A percentile compares a stretch with the other conserved stretches of the same genome.
phyloP scores from a whole-genome alignment of 2,329 filamentous ascomycete species.

The Parafenestella ontariensis region DNA sequence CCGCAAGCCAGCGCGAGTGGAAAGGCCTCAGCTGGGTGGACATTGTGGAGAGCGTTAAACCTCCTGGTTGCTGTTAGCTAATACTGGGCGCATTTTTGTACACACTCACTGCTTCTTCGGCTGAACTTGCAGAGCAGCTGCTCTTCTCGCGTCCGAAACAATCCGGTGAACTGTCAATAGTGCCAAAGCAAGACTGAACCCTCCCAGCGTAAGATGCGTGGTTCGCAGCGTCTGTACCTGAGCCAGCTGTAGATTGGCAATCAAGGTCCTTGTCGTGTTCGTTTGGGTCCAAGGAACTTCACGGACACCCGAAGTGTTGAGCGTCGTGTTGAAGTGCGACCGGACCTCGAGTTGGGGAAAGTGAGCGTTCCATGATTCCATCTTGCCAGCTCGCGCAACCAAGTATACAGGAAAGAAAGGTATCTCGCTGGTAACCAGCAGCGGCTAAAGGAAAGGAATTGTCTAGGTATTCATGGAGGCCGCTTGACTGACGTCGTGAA shows the following conservation, averaged over 20 bases:
- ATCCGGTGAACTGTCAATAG: constrained; percentile 47
- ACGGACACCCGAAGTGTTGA: constrained; percentile 41
- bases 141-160: constrained; percentile 47
- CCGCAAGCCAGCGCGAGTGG: constrained; percentile 49
- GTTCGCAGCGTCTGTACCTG: constrained; percentile 49
- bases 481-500: constrained; percentile 41
- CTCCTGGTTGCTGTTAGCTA: constrained; percentile 35
- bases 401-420: constrained; percentile 39
- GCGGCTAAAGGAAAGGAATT: constrained; percentile 44
- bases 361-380: constrained; percentile 47
- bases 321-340: constrained; percentile 49
- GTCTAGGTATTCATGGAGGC: constrained; percentile 49
- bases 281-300: constrained; percentile 39
- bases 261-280: constrained; percentile 40
- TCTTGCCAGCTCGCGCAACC: constrained; percentile 39
- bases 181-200: constrained; percentile 47
- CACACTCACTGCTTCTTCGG: constrained; percentile 42
- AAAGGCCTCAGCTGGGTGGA: constrained; percentile 51
- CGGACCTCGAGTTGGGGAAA: constrained; percentile 42
- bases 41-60: constrained; percentile 45
- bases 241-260: constrained; percentile 45
- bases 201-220: constrained; percentile 49
- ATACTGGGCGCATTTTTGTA: neutral
- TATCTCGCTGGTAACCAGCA: constrained; percentile 50
- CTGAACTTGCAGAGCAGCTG: constrained; percentile 39